A percentile compares a stretch with the other conserved stretches of the same genome.
phyloP scores from a whole-genome alignment of 1,139 yeast genomes.

The Diutina scorzettiae region DNA sequence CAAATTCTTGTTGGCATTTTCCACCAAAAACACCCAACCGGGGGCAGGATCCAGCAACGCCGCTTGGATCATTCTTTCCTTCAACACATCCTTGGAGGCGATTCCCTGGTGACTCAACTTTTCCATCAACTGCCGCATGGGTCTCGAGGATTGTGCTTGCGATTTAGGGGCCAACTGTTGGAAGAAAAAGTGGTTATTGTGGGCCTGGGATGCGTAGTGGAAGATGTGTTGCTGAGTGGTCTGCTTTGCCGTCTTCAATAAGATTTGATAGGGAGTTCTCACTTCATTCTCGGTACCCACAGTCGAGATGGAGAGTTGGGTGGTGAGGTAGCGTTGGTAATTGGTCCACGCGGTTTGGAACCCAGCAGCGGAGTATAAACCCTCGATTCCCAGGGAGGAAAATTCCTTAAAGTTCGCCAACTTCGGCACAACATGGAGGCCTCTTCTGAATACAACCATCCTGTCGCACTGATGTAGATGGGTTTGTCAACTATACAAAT shows the following conservation, averaged over 20 bases:
- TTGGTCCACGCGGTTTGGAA: conserved; percentile 70
- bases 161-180: conserved; percentile 41
- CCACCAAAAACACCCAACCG: conserved; percentile 88
- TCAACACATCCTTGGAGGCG: conserved; percentile 40
- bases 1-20: conserved; percentile 54
- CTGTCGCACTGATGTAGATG: not conserved
- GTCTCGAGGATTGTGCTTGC: conserved; percentile 26
- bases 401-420: conserved; percentile 32
- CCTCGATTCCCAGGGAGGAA: conserved; percentile 47
- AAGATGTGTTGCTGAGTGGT: conserved; percentile 60
- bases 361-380: conserved; percentile 58
- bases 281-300: conserved; percentile 74
- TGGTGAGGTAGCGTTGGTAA: conserved; percentile 59
- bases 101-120: conserved; percentile 34
- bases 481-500: not conserved
- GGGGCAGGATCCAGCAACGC: conserved; percentile 51
- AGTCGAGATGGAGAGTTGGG: conserved; percentile 61
- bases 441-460: conserved; percentile 3
- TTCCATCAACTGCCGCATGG: conserved; percentile 37
- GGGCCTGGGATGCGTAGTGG: conserved; percentile 85
- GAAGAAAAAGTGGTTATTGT: conserved; percentile 83
- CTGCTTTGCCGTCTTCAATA: conserved; percentile 61
- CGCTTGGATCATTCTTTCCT: conserved; percentile 36
- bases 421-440: conserved; percentile 54
- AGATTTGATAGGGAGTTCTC: conserved; percentile 64